Base-by-base conservation (phyloP, 495 filamentous ascomycete genomes). In the Aspergillus baeticus region DNA sequence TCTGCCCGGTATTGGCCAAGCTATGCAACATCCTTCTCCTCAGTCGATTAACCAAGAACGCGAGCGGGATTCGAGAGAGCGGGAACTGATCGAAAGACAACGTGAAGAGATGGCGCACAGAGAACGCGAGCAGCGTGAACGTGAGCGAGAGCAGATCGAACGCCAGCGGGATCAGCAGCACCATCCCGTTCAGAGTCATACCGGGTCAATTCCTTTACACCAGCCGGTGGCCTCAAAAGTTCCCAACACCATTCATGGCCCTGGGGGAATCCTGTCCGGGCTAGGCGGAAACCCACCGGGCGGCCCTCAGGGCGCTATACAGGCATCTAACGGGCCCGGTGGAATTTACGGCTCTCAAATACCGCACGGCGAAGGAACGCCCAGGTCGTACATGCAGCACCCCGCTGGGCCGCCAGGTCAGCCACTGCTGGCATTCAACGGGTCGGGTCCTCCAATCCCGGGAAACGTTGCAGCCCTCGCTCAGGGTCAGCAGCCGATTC, bases 401-500 rank as follows among this genome's bases (percentile, higher is more conserved):
- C 72, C 81, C 33, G 76, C 79, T 36, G 80, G 84, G 15, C 77
- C 71, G 6, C 73, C 77, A 22, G 74, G 76, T 22, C 80, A 82
- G 55, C 82, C 87, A 34, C 81, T 87, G 66, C 83, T 89, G 63
- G 82, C 81, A 10, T 76, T 76, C 70, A 59, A 76, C 72, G 67
- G 74, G 58, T 55, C 71, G 43, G 69, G 70, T 38, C 66, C 80
- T 62, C 68, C 75, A 56, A 76, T 82, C 61, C 74, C 82, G 50
- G 65, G 77, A 31, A 71, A 76, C 62, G 82, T 81, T n/a, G 82
- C 87, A 55, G 81, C 84, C 31, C 67, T 86, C 46, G 80, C 78
- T 10, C 88, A 91, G 69, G 92, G 90, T n/a, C 92, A 97, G 68
- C 92, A 97, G 68, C 92, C 92, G 14, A 97, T 97, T 58, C 72